Base-by-base conservation (phyloP, 2,329 filamentous ascomycete species). In the Ustilaginoidea virens region DNA sequence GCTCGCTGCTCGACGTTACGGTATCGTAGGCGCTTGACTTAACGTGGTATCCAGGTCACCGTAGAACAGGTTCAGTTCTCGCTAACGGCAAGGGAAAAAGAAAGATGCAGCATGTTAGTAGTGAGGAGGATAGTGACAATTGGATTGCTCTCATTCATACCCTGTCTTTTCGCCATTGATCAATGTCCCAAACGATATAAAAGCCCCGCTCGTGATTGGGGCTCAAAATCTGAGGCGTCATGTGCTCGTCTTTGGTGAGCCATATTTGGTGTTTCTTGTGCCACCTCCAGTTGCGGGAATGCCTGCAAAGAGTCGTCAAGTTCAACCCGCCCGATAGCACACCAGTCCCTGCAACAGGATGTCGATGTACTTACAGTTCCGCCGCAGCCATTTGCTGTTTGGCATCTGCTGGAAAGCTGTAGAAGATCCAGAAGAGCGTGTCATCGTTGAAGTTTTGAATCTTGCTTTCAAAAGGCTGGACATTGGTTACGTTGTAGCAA, bases 391-490 rank as follows among this genome's bases (percentile, higher is more conserved):
- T 54, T 27, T 72, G 64, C 44, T 78, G 73, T 46, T 74, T 70
- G 20, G 66, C 44, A 41, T 77, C 72, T 25, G 63, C 58, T 6
- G 73, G 69, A 34, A 68, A 74, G 49, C 67, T 74, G 48, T 78
- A 77, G 43, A 78, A 78, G 38, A 78, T 77, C 63, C 69, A 75
- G 48, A 78, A 70, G 27, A 78, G 52, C 0, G 73, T 75, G 49
- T 78, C 73, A 37, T 78, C 73, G 39, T 75, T 76, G 49, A 78
- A 76, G 37, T 65, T 74, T 23, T 59, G 58, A 27, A 77, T 72
- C 48, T 77, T 77, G 40, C 61, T 69, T 36, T 76, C 69, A 29
- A 78, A 64, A 3, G 69, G 61, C 38, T 74, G 69, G 16, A 75
- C 69, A 36, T 78, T 78, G 36, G 63, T 71, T 19, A 78, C 73